These are phyloP conservation scores for Sugiyamaella xylanicola DNA, from an alignment of 1,139 yeast genomes.

Conservation along the genomic window DNA sequence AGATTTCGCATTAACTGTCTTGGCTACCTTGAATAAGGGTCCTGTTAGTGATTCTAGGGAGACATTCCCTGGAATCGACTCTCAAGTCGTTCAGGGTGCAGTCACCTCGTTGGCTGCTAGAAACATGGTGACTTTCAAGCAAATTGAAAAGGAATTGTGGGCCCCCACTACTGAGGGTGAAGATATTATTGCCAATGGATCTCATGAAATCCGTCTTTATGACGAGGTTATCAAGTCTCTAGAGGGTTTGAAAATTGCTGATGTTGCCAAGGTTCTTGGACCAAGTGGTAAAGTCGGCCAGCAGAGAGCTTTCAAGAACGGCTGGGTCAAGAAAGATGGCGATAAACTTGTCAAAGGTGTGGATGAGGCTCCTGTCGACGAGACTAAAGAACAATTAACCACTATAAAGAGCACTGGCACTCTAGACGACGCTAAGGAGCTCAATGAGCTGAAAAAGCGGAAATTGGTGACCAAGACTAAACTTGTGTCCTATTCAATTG, in stretches of 20 bases:
- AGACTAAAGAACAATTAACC: slow-evolving; percentile 65
- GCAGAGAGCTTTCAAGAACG: slow-evolving; percentile 97
- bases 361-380: slow-evolving; percentile 58
- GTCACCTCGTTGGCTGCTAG: slow-evolving; percentile 85
- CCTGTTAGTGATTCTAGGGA: slow-evolving; percentile 64
- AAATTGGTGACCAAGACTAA: slow-evolving; percentile 76
- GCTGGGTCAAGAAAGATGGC: slow-evolving; percentile 91
- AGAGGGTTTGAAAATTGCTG: slow-evolving; percentile 80
- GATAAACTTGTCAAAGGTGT: slow-evolving; percentile 66
- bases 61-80: slow-evolving; percentile 54
- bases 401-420: slow-evolving; percentile 62
- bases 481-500: slow-evolving; percentile 70
- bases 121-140: slow-evolving; percentile 72
- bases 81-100: slow-evolving; percentile 68
- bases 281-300: slow-evolving; percentile 88
- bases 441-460: slow-evolving; percentile 89
- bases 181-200: slow-evolving; percentile 75
- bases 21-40: slow-evolving; percentile 62
- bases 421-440: slow-evolving; percentile 62
- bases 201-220: slow-evolving; percentile 85
- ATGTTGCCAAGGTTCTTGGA: slow-evolving; percentile 78
- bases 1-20: slow-evolving; percentile 58
- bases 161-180: slow-evolving; percentile 78
- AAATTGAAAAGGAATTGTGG: slow-evolving; percentile 78
- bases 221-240: slow-evolving; percentile 72